Conservation (phyloP, 805 yeast genomes). For the Zygoascus tannicola region DNA sequence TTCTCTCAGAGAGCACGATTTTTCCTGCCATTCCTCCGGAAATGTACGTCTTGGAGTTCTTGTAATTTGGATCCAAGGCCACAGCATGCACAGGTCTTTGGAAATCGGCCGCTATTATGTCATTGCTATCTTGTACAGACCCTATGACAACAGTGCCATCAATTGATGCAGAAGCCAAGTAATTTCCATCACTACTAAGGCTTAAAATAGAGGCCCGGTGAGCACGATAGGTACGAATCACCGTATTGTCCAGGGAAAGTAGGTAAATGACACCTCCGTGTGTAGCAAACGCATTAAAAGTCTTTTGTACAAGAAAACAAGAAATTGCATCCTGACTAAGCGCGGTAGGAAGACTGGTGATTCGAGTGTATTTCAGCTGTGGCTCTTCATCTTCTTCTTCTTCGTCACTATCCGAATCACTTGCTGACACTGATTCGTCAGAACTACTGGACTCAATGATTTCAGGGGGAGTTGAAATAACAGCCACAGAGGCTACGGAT, state of each 20-base stretch:
- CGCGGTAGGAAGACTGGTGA: slow-evolving; percentile 55
- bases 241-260: slow-evolving; percentile 46
- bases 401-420: slow-evolving; percentile 24
- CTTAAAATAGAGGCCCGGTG: slow-evolving; percentile 79
- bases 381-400: slow-evolving; percentile 30
- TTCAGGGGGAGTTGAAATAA: too few relatives aligned
- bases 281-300: slow-evolving; percentile 71
- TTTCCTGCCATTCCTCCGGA: slow-evolving; percentile 90
- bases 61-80: slow-evolving; percentile 64
- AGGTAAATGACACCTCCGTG: slow-evolving; percentile 79
- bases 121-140: slow-evolving; percentile 49
- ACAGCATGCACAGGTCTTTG: slow-evolving; percentile 85
- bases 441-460: too few relatives aligned
- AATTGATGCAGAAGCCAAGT: slow-evolving; percentile 80
- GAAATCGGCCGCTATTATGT: slow-evolving; percentile 68
- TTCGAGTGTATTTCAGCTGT: slow-evolving; percentile 60
- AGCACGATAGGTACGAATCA: slow-evolving; percentile 67
- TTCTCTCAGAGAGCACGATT: slow-evolving; percentile 60
- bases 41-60: slow-evolving; percentile 51
- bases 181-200: slow-evolving; percentile 60
- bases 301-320: slow-evolving; percentile 49
- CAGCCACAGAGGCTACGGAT: too few relatives aligned
- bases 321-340: slow-evolving; percentile 78
- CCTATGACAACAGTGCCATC: slow-evolving; percentile 91
- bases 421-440: slow-evolving; percentile 1